phyloP scores from a whole-genome alignment of 2,329 filamentous ascomycete genomes.

The Cytospora leucostoma region DNA sequence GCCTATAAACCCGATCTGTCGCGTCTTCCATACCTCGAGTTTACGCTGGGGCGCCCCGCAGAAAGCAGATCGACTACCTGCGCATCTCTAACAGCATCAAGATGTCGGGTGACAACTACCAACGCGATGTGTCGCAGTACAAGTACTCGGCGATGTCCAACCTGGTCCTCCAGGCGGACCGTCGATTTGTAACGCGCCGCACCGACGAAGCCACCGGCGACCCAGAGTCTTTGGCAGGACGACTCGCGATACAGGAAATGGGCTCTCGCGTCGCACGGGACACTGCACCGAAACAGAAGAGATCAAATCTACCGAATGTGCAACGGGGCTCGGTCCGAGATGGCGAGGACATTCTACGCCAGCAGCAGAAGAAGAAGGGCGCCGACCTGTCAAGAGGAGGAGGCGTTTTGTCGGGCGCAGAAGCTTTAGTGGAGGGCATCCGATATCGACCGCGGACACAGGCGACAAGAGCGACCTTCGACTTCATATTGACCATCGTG shows the following conservation, averaged over 20 bases:
- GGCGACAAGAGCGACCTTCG: constrained; percentile 89
- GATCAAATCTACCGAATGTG: constrained; percentile 67
- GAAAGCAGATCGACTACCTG: not conserved
- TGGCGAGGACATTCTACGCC: constrained; percentile 78
- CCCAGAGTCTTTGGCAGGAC: constrained; percentile 93
- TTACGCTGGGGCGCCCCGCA: not conserved
- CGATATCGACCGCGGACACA: constrained; percentile 89
- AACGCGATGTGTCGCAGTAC: constrained; percentile 90
- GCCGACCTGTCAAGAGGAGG: constrained; percentile 69
- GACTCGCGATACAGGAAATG: constrained; percentile 94
- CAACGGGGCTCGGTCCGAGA: constrained; percentile 76
- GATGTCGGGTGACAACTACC: constrained; percentile 67
- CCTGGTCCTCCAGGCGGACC: constrained; percentile 99
- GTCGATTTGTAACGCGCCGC: constrained; percentile 88
- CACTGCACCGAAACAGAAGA: constrained; percentile 78
- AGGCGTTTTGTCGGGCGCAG: constrained; percentile 80
- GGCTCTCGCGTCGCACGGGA: constrained; percentile 81
- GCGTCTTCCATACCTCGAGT: constrained; percentile 14
- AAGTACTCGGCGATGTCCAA: constrained; percentile 99
- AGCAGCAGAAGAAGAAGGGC: constrained; percentile 86
- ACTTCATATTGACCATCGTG: constrained; percentile 89
- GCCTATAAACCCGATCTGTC: constrained; percentile 13
- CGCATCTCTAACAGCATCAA: constrained; percentile 38
- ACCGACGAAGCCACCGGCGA: constrained; percentile 96
- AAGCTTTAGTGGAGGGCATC: constrained; percentile 87